Conservation (phyloP, 2,329 filamentous ascomycete genomes). For the Penicillium sp. region DNA sequence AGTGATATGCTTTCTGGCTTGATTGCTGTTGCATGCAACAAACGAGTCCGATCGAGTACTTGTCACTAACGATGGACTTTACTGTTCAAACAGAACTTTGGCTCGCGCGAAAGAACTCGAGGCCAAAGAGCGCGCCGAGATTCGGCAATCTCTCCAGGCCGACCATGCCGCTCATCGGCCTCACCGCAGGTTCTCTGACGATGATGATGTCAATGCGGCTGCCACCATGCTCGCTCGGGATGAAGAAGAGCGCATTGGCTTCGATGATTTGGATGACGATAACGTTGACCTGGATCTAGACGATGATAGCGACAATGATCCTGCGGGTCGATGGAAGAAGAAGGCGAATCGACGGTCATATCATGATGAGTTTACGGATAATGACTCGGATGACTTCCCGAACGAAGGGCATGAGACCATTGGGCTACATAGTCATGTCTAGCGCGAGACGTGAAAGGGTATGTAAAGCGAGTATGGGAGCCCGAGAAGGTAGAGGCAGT, state of each 20-base stretch:
- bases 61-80: constrained; percentile 6
- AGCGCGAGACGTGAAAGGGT: constrained; percentile 13
- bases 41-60: background rate
- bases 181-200: constrained; percentile 42
- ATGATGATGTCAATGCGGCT: constrained; percentile 46
- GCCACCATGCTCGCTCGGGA: constrained; percentile 46
- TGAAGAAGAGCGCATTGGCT: constrained; percentile 50
- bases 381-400: constrained; percentile 53
- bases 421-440: constrained; percentile 45
- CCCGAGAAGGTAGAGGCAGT: background rate
- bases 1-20: constrained; percentile 16
- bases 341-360: constrained; percentile 46
- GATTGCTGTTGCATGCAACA: background rate
- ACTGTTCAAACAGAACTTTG: constrained; percentile 45
- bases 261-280: constrained; percentile 46
- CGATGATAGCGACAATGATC: constrained; percentile 47
- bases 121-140: constrained; percentile 49
- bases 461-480: constrained; percentile 3
- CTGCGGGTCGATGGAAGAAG: constrained; percentile 26
- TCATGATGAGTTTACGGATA: constrained; percentile 59
- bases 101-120: constrained; percentile 55
- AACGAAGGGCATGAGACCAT: constrained; percentile 48
- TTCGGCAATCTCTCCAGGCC: constrained; percentile 40
- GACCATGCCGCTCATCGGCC: constrained; percentile 42
- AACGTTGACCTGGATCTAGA: constrained; percentile 49